Conservation (phyloP, 257 asterid genomes). For the Petunia secreta region DNA sequence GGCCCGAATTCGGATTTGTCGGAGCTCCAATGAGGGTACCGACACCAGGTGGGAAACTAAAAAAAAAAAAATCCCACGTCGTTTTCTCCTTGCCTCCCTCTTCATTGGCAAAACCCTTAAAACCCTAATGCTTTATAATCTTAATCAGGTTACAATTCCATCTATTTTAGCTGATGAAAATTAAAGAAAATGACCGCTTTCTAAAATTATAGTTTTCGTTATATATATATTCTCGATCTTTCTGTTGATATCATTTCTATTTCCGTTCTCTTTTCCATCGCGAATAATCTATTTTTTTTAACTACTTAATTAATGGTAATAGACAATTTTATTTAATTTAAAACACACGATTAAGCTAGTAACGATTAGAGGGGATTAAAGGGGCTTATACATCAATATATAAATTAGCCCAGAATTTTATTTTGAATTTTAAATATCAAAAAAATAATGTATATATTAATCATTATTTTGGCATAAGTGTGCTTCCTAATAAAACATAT, state of each 20-base stretch:
- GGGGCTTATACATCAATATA: neutral
- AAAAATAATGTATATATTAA: neutral
- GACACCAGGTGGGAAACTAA: neutral
- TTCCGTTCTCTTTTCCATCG: too few species aligned
- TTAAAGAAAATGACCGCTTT: neutral
- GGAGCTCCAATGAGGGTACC: neutral
- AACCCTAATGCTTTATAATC: constrained; percentile 3
- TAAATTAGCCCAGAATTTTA: neutral
- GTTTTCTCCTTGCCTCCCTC: constrained; percentile 20
- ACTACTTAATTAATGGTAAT: too few species aligned
- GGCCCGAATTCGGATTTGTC: too few species aligned
- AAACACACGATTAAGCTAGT: too few species aligned
- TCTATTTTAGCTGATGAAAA: constrained; percentile 2
- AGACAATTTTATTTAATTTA: too few species aligned
- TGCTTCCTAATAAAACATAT: constrained; percentile 26
- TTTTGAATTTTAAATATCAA: neutral
- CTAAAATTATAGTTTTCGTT: neutral
- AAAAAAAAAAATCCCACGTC: neutral
- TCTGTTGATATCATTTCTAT: neutral
- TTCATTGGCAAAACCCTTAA: neutral
- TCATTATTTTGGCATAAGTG: constrained; percentile 13
- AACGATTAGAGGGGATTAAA: too few species aligned
- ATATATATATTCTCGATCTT: neutral
- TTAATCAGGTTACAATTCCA: constrained; percentile 3
- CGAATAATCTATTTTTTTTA: too few species aligned